Evolutionary conservation across 2,329 filamentous ascomycete species (phyloP), one percentile per base, ranked within the genome.

Genomic region (Ceratocystiopsis minuta): DNA sequence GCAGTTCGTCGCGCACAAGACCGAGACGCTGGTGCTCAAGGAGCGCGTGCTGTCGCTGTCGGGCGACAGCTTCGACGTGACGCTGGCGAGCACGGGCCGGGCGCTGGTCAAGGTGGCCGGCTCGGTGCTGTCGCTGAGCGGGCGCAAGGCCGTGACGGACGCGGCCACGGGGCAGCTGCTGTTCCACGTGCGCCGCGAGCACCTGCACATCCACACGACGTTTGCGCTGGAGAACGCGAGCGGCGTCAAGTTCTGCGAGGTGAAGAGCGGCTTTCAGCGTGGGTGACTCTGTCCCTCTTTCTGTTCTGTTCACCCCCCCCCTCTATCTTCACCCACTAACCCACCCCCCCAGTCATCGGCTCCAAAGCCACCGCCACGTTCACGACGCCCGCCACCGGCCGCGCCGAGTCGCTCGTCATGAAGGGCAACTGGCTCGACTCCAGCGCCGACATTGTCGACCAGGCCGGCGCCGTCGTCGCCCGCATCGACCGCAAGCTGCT

Each of bases 61-160:
- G 1, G 73, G 74, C 44, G 75, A 80, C 58, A 72, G 66, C 55
- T 81, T 80, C 57, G 68, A 71, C 48, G 69, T 81, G 55, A 68
- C 65, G 42, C 65, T 68, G 6, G 57, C 64, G 37, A 66, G 64
- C 45, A 20, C 20, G 20, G 72, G 72, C 17, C 58, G 63, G 17
- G 63, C 69, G 0, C 50, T 78, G 31, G 56, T 78, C 47, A 65
- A 66, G 47, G 67, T 78, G 36, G 58, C 74, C 47, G 74, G 72
- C 49, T 68, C 69, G 43, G 52, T 65, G 45, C 50, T 73, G 48
- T 64, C 66, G 12, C 52, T 76, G 3, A 68, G 65, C 2, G 63
- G 64, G 14, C 66, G 70, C 49, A 78, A 76, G 55, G 63, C 65
- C 12, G 61, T 78, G 37, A 62, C 51, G 43, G 73, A 78, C 52